Evolutionary conservation across 768 basidiomycete genomes (phyloP).

Genomic region (Kwoniella sp.): DNA sequence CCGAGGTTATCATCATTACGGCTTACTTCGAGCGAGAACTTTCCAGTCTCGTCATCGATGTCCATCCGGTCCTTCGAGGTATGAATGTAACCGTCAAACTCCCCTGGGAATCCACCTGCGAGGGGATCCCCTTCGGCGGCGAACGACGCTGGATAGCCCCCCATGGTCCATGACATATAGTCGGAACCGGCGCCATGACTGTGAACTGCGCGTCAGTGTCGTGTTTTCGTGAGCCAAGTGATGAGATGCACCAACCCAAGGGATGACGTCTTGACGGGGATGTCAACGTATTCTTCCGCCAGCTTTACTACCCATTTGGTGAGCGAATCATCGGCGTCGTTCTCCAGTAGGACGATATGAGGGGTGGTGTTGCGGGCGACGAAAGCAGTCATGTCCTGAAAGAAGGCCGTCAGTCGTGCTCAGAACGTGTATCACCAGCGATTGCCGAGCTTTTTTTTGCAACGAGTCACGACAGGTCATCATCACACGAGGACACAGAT

Average conservation of each 20-base stretch:
- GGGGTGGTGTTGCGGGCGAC: slow-evolving; percentile 25
- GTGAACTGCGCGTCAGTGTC: not conserved
- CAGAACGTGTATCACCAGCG: not conserved
- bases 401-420: too few species aligned
- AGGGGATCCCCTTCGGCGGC: slow-evolving; percentile 33
- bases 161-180: slow-evolving; percentile 37
- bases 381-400: slow-evolving; percentile 40
- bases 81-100: slow-evolving; percentile 37
- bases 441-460: too few species aligned
- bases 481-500: too few species aligned
- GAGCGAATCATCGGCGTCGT: slow-evolving; percentile 24
- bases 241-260: slow-evolving; percentile 25
- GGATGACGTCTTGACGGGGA: slow-evolving; percentile 17
- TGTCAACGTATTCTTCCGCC: slow-evolving; percentile 30
- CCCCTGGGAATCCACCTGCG: slow-evolving; percentile 28
- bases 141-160: slow-evolving; percentile 37
- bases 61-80: slow-evolving; percentile 35
- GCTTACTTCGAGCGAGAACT: slow-evolving; percentile 41
- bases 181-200: slow-evolving; percentile 29
- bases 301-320: slow-evolving; percentile 37
- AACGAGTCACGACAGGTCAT: too few species aligned
- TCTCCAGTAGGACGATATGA: slow-evolving; percentile 27
- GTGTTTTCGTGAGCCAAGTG: not conserved
- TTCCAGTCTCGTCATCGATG: slow-evolving; percentile 29
- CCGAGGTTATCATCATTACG: not conserved